Conservation (phyloP, 805 yeast genomes). For the Kluyveromyces lactis region DNA sequence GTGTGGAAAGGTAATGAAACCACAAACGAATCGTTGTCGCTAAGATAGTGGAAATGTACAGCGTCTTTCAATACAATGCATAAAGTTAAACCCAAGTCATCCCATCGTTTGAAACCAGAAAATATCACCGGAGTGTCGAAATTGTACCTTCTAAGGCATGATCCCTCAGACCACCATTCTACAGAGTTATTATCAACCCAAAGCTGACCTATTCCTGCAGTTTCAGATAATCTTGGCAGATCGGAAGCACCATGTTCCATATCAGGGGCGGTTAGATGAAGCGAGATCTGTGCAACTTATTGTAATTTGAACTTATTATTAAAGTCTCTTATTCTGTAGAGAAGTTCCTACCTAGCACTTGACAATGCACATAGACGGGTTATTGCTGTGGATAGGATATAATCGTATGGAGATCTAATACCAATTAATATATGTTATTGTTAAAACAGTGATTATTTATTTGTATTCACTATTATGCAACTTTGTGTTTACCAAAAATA, state of each 20-base stretch:
- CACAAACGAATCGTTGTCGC: conserved; percentile 49
- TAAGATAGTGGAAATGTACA: conserved; percentile 49
- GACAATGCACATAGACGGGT: too few relatives aligned
- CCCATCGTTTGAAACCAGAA: conserved; percentile 56
- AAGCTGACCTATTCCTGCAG: neutral
- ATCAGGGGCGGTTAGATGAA: neutral
- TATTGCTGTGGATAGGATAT: too few relatives aligned
- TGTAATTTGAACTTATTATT: too few relatives aligned
- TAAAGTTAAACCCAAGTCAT: conserved; percentile 31
- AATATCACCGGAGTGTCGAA: conserved; percentile 41
- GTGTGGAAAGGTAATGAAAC: conserved; percentile 66
- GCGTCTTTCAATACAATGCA: conserved; percentile 54
- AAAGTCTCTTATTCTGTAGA: too few relatives aligned
- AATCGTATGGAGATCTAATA: too few relatives aligned
- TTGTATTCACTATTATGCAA: too few relatives aligned
- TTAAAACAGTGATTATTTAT: too few relatives aligned
- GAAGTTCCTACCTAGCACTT: too few relatives aligned
- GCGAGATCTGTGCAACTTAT: neutral
- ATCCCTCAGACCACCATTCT: conserved; percentile 30
- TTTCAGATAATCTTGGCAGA: conserved; percentile 1
- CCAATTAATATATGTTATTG: too few relatives aligned
- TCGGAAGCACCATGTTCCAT: neutral
- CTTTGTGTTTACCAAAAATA: too few relatives aligned
- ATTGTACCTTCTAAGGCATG: conserved; percentile 31
- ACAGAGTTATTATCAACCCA: conserved; percentile 29